These are phyloP conservation scores for Amauroascus niger DNA, from an alignment of 2,329 filamentous ascomycete genomes.

Conservation along the genomic window DNA sequence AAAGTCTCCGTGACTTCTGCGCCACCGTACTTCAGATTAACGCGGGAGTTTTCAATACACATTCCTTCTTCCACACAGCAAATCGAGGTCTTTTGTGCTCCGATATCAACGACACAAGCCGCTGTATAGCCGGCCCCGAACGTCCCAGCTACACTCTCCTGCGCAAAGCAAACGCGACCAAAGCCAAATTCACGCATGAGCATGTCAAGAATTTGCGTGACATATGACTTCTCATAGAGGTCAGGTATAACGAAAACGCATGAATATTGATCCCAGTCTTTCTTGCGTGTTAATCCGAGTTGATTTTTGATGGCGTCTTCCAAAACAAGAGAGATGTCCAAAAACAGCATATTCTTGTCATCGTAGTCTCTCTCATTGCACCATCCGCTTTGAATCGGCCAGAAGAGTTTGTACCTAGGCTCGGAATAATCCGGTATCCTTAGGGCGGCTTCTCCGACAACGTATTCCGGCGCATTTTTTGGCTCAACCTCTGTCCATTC, in stretches of 20 bases:
- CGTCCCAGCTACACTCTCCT: conserved; percentile 88
- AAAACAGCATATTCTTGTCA: conserved; percentile 66
- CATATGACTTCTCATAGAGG: conserved; percentile 88
- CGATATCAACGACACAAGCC: conserved; percentile 90
- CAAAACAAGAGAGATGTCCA: conserved; percentile 79
- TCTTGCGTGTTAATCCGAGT: conserved; percentile 64
- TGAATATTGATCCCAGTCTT: conserved; percentile 80
- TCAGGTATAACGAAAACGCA: conserved; percentile 97
- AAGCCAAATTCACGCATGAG: conserved; percentile 86
- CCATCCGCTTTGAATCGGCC: conserved; percentile 79
- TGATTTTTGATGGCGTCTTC: conserved; percentile 82
- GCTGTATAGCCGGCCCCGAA: conserved; percentile 93
- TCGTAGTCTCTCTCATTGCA: conserved; percentile 84
- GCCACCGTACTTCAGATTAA: conserved; percentile 91
- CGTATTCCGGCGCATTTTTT: conserved; percentile 59
- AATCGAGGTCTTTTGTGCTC: conserved; percentile 93
- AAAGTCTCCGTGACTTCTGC: conserved; percentile 90
- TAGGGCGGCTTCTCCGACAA: conserved; percentile 71
- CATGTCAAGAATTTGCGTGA: conserved; percentile 73
- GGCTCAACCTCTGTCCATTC: conserved; percentile 82
- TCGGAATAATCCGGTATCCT: conserved; percentile 81
- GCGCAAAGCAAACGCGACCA: conserved; percentile 80
- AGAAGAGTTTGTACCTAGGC: conserved; percentile 84
- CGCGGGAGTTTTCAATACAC: conserved; percentile 83
- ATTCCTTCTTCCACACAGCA: conserved; percentile 96